Base-by-base conservation (phyloP, 2,329 filamentous ascomycete species). In the Pestalotiopsis sp. region DNA sequence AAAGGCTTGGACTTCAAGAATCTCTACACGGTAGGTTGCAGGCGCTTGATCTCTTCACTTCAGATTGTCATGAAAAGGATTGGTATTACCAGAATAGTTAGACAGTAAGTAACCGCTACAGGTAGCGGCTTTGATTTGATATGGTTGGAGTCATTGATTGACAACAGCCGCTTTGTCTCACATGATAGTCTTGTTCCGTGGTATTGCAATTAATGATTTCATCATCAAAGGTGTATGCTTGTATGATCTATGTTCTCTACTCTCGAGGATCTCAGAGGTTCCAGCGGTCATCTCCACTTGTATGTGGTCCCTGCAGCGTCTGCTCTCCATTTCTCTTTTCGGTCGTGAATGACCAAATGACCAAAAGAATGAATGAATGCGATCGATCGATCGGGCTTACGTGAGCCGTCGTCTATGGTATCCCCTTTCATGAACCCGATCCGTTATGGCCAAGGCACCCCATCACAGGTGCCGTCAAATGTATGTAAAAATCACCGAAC, bases 391-490 rank as follows among this genome's bases (percentile, higher is more conserved):
- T 20, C 31, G n/a, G 25, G 59, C 27, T 36, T 12, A n/a, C 7
- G 20, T 61, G 27, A 38, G 13, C 59, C 25, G 59, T 61, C 45
- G 20, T 52, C 59, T 61, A 61, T 61, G 59, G 27, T 61, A 39
- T 61, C 25, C 31, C 59, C 36, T 41, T 41, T 38, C 25, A 41
- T 61, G 11, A 36, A n/a, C 59, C 59, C 25, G 23, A 31, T 25
- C 57, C 27, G 7, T 59, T 31, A 31, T 12, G 23, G 31, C 57
- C 20, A 27, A 27, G 57, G 11, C 57, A 31, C 12, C 23, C 57
- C 13, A 31, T 59, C 23, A 7, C 56, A 31, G 45, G n/a, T 20
- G 6, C 45, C 17, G 45, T n/a, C 45, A 52, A 52, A 52, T 52
- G 45, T 20, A 52, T 59, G 57, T 23, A n/a, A 36, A 61, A 61